Evolutionary conservation across 2,329 filamentous ascomycete genomes (phyloP), one percentile per base, ranked within the genome.

Genomic region (Lachnellula hyalina): DNA sequence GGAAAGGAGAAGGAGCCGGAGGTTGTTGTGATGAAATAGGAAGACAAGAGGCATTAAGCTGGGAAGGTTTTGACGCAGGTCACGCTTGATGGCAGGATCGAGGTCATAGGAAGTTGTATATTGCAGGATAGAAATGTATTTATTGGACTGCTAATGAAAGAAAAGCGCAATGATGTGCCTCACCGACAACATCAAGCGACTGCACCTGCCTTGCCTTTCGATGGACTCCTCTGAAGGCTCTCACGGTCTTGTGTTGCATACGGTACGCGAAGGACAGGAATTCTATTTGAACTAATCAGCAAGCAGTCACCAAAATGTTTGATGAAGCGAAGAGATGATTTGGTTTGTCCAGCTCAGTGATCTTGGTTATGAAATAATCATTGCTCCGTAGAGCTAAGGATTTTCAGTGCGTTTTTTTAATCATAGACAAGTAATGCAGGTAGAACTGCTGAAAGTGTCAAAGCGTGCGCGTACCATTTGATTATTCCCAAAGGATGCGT

Each of bases 331-430:
- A 42, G 35, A 42, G 42, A 49, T 32, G 32, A 36, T 44, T 38
- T 48, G 17, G 11, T 17, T 52, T 53, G 58, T 60, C 49, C 51
- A 50, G 61, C 66, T 71, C 68, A 70, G 67, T 66, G 68, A 71
- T 71, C 68, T 71, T 71, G 68, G 67, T 70, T 63, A 59, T 64
- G 59, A 65, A 68, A 63, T 61, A 60, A 64, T 68, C 66, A 67
- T 61, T 47, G 60, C 65, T 67, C 61, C 54, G 55, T 55, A 60
- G 59, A 67, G 65, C 59, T 70, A 67, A 71, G 59, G 63, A 70
- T 70, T 71, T 71, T 70, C 67, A 71, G 68, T 70, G 68, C 66
- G 46, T 70, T 63, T 60, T 68, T 62, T 61, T 70, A 69, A 69
- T 70, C 68, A 68, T 69, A 54, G 64, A 62, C 53, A 52, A 44